Evolutionary conservation across 331 rosid species (phyloP).

Genomic region (Quercus phellos): DNA sequence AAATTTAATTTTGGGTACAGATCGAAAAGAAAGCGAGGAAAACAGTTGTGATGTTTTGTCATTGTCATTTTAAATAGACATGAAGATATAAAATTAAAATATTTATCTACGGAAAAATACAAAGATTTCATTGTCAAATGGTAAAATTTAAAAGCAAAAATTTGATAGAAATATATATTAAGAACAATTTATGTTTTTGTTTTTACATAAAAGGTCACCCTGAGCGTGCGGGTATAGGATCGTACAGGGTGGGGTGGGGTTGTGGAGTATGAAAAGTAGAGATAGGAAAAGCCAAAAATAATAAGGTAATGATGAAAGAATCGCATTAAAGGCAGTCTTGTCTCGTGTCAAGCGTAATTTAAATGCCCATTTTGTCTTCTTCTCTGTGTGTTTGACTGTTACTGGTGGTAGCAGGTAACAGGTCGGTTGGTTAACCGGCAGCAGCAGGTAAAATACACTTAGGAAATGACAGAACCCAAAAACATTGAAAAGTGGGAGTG

Average conservation of each 20-base stretch:
- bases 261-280: conserved; percentile 30
- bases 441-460: conserved; percentile 29
- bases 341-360: conserved; percentile 28
- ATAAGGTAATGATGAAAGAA: conserved; percentile 70
- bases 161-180: too few species aligned
- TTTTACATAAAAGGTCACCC: conserved; percentile 6
- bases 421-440: conserved; percentile 46
- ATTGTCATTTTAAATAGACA: too few species aligned
- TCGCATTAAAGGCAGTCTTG: conserved; percentile 38
- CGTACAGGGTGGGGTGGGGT: conserved; percentile 14
- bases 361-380: conserved; percentile 35
- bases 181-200: too few species aligned
- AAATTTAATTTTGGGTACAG: not conserved
- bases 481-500: not conserved
- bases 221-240: conserved; percentile 43
- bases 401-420: conserved; percentile 44
- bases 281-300: conserved; percentile 50
- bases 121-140: too few species aligned
- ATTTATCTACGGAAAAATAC: not conserved
- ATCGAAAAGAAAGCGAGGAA: not conserved
- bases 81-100: too few species aligned
- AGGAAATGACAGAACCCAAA: conserved; percentile 18
- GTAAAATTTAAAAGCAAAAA: not conserved
- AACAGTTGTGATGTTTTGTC: not conserved
- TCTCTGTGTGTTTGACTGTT: conserved; percentile 30